A percentile compares a stretch with the other conserved stretches of the same genome.
phyloP scores from a whole-genome alignment of 2,329 filamentous ascomycete genomes.

The Tolypocladium cylindrosporum region DNA sequence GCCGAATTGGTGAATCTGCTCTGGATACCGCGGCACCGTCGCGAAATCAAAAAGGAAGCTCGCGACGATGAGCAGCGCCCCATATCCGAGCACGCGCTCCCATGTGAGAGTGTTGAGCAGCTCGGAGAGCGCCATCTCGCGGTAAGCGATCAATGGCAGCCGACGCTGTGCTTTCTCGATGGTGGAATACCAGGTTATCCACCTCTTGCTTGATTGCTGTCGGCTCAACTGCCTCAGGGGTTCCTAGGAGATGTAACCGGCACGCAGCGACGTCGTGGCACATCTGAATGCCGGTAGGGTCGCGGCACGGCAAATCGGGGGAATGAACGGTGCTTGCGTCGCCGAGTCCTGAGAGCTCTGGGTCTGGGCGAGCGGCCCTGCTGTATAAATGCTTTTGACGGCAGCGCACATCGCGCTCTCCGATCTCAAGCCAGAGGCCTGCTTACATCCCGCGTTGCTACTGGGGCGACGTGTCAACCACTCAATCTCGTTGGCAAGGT shows the following conservation, averaged over 20 bases:
- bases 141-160: neutral
- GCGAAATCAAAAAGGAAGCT: conserved; percentile 29
- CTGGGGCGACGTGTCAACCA: too few species aligned
- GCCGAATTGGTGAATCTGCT: conserved; percentile 29
- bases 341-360: neutral
- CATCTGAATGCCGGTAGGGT: neutral
- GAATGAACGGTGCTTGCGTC: neutral
- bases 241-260: neutral
- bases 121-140: conserved; percentile 3
- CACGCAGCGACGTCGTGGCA: neutral
- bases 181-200: too few species aligned
- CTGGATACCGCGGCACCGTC: conserved; percentile 27
- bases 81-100: conserved; percentile 15
- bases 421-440: too few species aligned
- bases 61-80: conserved; percentile 21
- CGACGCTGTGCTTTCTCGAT: too few species aligned
- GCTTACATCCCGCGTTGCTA: too few species aligned
- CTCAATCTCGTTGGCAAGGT: too few species aligned
- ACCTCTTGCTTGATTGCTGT: neutral
- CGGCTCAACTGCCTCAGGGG: too few species aligned
- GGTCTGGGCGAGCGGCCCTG: neutral
- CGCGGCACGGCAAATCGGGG: neutral
- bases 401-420: too few species aligned
- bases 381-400: neutral
- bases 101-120: conserved; percentile 17